Base-by-base conservation (phyloP, 371 early-diverging fungal genomes). In the Dentiscutata heterogama region DNA sequence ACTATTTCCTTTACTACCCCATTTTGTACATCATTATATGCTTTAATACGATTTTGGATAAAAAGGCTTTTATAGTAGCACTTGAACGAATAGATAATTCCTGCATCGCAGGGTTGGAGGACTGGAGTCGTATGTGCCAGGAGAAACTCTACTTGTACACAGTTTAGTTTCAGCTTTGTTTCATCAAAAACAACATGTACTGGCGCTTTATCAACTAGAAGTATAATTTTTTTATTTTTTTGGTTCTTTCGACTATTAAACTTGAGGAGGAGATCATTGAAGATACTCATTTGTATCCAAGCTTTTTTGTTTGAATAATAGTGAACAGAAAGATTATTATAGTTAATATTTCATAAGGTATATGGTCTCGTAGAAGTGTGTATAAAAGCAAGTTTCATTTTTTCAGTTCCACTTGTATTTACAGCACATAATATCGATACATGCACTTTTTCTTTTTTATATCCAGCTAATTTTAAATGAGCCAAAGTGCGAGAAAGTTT, bases 21-120 rank as follows among this genome's bases (percentile, higher is more conserved):
- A 61, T 76, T 20, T 76, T 60, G 39, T 1, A 76, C 1, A 76
- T 76, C n/a, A 51, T 76, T 16, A 61, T 76, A 76, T 35, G 39
- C 39, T 22, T 61, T 7, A 61, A 60, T 60, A 18, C 18, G 2
- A 61, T 76, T 76, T 60, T 76, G 27, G n/a, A 76, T 58, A 76
- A 76, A 76, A 20, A 76, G 63, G 10, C 2, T 11, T 22, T 42
- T 76, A 13, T 72, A 72, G 2, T 53, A 0, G 58, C 76, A 60
- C n/a, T 76, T 76, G 31, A 76, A 76, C 16, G n/a, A 76, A 76
- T 76, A 35, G 18, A 76, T 76, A 29, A 76, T 76, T 20, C 35
- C 11, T n/a, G 76, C 35, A 61, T 76, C 61, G n/a, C 39, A 76
- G 29, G 29, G 35, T 39, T 76, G 60, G 35, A 76, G 76, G 29